phyloP scores from a whole-genome alignment of 805 yeast species.

The Cyberlindnera americana region DNA sequence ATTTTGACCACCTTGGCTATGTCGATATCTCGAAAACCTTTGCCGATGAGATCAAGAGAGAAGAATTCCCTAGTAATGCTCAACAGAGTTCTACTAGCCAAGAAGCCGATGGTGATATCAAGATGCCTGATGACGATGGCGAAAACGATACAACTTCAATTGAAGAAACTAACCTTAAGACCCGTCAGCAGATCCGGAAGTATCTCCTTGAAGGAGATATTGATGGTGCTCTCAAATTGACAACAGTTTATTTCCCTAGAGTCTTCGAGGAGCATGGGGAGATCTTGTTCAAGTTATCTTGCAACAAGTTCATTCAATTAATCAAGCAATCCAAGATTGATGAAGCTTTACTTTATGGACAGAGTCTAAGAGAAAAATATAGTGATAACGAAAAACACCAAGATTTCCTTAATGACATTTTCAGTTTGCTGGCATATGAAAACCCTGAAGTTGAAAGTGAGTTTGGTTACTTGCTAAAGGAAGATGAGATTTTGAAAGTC shows the following conservation, averaged over 20 bases:
- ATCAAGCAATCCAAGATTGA: slow-evolving; percentile 30
- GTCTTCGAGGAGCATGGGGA: slow-evolving; percentile 32
- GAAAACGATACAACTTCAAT: slow-evolving; percentile 9
- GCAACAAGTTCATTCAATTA: slow-evolving; percentile 41
- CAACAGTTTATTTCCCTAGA: slow-evolving; percentile 33
- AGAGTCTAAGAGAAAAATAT: slow-evolving; percentile 32
- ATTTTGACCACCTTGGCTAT: slow-evolving; percentile 58
- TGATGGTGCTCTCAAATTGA: slow-evolving; percentile 26
- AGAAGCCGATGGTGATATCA: slow-evolving; percentile 10
- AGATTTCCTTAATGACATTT: slow-evolving; percentile 41
- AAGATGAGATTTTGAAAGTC: slow-evolving; percentile 34
- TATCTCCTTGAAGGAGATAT: slow-evolving; percentile 40
- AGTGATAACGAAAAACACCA: slow-evolving; percentile 32
- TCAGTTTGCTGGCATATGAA: slow-evolving; percentile 50
- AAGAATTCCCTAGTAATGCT: slow-evolving; percentile 11
- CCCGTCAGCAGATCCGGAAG: slow-evolving; percentile 44
- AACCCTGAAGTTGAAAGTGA: slow-evolving; percentile 39
- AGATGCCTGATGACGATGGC: slow-evolving; percentile 7
- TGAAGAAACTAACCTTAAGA: slow-evolving; percentile 35
- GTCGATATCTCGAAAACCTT: slow-evolving; percentile 52
- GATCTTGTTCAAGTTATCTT: slow-evolving; percentile 39
- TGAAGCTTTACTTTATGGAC: slow-evolving; percentile 39
- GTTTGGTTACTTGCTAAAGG: slow-evolving; percentile 35
- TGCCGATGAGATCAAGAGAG: slow-evolving; percentile 39
- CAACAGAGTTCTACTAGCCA: neutral